Percentiles rank a stretch among this genome's conserved stretches.
These are phyloP conservation scores for Kluyveromyces nonfermentans DNA, from an alignment of 805 yeast genomes.

Conservation along the genomic window DNA sequence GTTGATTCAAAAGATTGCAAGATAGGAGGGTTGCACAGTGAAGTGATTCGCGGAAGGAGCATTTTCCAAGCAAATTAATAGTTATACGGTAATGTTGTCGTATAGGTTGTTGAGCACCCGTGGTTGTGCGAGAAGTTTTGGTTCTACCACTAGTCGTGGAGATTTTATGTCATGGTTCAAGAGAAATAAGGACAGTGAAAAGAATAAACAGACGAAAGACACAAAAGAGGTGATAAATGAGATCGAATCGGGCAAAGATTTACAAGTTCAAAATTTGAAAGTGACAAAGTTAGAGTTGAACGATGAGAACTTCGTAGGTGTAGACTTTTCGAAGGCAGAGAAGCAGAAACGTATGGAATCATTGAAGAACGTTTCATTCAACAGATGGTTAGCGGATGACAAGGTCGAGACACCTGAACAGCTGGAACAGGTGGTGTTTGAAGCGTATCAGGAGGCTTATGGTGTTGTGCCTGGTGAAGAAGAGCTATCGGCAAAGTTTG, in stretches of 20 bases:
- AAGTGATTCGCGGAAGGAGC: background rate
- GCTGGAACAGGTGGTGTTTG: conserved; percentile 19
- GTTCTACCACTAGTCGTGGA: conserved; percentile 14
- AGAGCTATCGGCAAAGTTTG: conserved; percentile 14
- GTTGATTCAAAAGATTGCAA: no score
- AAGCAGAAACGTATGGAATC: conserved; percentile 6
- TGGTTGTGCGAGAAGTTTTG: conserved; percentile 15
- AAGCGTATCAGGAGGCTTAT: conserved; percentile 6
- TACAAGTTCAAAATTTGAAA: conserved; percentile 7
- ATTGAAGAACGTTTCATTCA: conserved; percentile 21
- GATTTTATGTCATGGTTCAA: conserved; percentile 36
- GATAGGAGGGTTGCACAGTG: background rate
- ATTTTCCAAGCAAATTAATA: background rate
- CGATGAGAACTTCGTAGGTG: conserved; percentile 25
- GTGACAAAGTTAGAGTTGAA: conserved; percentile 19
- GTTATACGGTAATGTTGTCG: background rate
- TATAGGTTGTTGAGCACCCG: background rate
- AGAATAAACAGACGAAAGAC: conserved; percentile 12
- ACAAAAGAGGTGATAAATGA: conserved; percentile 29
- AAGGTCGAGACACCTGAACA: conserved; percentile 21
- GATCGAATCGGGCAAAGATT: conserved; percentile 27
- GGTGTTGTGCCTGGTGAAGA: background rate
- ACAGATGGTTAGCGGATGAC: conserved; percentile 27
- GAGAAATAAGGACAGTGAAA: conserved; percentile 22
- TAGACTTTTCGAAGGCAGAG: conserved; percentile 15